phyloP scores from a whole-genome alignment of 192 early-diverging fungal genomes.

The Borealophlyctis nickersoniae region DNA sequence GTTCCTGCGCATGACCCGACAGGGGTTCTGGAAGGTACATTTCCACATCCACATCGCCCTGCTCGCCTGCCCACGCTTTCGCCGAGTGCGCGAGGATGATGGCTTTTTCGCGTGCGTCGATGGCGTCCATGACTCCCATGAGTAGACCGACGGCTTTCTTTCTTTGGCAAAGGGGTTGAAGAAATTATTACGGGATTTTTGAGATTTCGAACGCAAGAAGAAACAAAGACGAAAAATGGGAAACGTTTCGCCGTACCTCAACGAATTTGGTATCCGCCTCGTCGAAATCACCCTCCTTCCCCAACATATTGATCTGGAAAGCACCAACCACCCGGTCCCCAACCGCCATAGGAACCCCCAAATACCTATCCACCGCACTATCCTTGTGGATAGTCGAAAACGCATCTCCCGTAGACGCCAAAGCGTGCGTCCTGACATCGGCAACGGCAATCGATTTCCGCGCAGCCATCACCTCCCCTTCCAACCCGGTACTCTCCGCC shows the following conservation, averaged over 20 bases:
- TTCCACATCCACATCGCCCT: slow-evolving; percentile 25
- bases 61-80: slow-evolving; percentile 6
- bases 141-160: slow-evolving; percentile 20
- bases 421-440: background rate
- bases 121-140: slow-evolving; percentile 13
- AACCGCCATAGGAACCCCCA: slow-evolving; percentile 28
- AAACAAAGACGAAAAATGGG: too few species aligned
- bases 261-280: slow-evolving; percentile 31
- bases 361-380: slow-evolving; percentile 11
- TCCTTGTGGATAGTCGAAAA: background rate
- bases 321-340: slow-evolving; percentile 24
- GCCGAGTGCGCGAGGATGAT: slow-evolving; percentile 28
- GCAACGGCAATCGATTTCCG: background rate
- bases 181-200: background rate
- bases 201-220: too few species aligned
- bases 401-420: slow-evolving; percentile 3
- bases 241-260: slow-evolving; percentile 28
- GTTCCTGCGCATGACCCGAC: background rate
- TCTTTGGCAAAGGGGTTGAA: slow-evolving; percentile 1
- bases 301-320: slow-evolving; percentile 21
- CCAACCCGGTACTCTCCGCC: background rate
- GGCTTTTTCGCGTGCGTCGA: slow-evolving; percentile 27
- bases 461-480: background rate
- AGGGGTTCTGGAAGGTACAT: slow-evolving; percentile 18
- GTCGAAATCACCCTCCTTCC: slow-evolving; percentile 24